phyloP scores from a whole-genome alignment of 345 rosid genomes.

The Arabidopsis suecica region DNA sequence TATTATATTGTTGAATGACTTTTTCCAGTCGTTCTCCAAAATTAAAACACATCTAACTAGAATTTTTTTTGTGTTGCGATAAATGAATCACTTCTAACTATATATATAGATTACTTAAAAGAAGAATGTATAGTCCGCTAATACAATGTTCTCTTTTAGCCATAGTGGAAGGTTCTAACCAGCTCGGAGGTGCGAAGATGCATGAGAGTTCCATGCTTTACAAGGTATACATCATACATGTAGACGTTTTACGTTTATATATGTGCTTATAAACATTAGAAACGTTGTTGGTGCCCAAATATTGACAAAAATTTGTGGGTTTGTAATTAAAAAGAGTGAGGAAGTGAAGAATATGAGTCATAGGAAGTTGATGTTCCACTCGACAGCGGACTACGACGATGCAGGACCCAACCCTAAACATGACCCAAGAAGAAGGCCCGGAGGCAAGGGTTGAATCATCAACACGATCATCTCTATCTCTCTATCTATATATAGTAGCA shows the following conservation, averaged over 20 bases:
- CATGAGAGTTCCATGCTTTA: constrained; percentile 36
- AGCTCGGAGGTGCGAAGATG: constrained; percentile 38
- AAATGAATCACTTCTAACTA: background rate
- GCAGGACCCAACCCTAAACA: constrained; percentile 69
- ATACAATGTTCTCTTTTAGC: constrained; percentile 38
- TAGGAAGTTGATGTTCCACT: constrained; percentile 65
- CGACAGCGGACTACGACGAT: constrained; percentile 61
- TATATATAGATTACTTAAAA: background rate
- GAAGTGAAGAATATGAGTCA: constrained; percentile 31
- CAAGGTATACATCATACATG: constrained; percentile 39
- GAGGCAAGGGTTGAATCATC: constrained; percentile 45
- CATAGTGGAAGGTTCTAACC: constrained; percentile 49
- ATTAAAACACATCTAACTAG: background rate
- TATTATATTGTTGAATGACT: background rate
- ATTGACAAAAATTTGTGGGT: background rate
- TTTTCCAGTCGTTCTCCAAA: background rate
- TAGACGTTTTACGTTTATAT: background rate
- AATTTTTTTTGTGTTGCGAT: constrained; percentile 14
- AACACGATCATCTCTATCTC: background rate
- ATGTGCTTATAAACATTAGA: background rate
- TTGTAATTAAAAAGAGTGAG: constrained; percentile 29
- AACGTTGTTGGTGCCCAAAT: constrained; percentile 22
- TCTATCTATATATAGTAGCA: background rate
- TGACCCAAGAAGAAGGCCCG: constrained; percentile 61
- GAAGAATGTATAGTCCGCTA: constrained; percentile 1